Base-by-base conservation (phyloP, 2,329 filamentous ascomycete genomes). In the Microdochium nivale region DNA sequence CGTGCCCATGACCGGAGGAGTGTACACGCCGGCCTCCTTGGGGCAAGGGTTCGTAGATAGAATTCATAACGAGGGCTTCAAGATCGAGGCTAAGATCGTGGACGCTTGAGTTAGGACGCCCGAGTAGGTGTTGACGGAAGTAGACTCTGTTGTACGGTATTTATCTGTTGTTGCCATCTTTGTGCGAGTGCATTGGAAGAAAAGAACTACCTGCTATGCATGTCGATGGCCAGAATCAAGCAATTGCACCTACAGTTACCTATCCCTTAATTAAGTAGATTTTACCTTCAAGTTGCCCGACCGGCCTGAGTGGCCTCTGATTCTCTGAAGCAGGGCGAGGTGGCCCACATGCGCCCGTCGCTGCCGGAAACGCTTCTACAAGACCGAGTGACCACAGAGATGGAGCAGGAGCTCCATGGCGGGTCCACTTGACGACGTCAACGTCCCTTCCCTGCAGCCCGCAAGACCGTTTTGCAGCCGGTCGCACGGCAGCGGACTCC, bases 1-100 rank as follows among this genome's bases (percentile, higher is more conserved):
- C 14, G 68, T 80, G 13, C 66, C 75, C 33, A 68, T 88, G 13
- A 74, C 73, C 1, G 87, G 87, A 19, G 87, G 87, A 2, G 70
- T 89, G 24, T 80, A 87, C 55, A 91, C 88, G 1, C 83, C 87
- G 1, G 84, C 87, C 0, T 86, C 80, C 51, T 69, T 91, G 2
- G 87, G 87, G 1, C 81, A 85, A 58, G 70, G 74, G 10, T 86
- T 81, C 60, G 71, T 90, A 53, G 80, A 89, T 60, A 74, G 84
- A 14, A 60, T 88, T 40, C 70, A 78, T 33, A 72, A 75, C 32
- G 76, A 72, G 37, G 86, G 86, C 2, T 78, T 90, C 60, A 79
- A 79, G 62, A 73, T 86, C 46, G 79, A 87, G 59, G 73, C 74
- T 24, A 76, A 73, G 61, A 67, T 78, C 14, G 58, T 73, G 27